phyloP scores from a whole-genome alignment of 108 stramenopile species.

The Cyclotella distinguenda region DNA sequence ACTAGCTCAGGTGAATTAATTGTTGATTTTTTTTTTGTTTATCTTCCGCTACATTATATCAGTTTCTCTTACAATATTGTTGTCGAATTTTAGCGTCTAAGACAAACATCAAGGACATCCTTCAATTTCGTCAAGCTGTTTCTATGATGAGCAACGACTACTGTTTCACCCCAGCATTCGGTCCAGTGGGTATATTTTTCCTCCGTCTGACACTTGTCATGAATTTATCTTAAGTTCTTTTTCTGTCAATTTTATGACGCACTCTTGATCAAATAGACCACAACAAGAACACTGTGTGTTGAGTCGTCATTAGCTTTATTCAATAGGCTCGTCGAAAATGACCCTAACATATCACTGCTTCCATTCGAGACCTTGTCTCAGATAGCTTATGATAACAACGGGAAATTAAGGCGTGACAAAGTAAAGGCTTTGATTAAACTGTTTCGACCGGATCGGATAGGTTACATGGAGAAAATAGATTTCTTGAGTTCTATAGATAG shows the following conservation, averaged over 20 bases:
- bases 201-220: too few relatives aligned
- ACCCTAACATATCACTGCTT: slow-evolving; percentile 24
- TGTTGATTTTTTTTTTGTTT: not conserved
- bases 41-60: not conserved
- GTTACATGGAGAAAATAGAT: slow-evolving; percentile 39
- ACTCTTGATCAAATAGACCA: slow-evolving; percentile 52
- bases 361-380: slow-evolving; percentile 59
- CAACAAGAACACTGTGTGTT: slow-evolving; percentile 56
- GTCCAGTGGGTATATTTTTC: not conserved
- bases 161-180: slow-evolving; percentile 24
- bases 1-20: not conserved
- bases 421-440: slow-evolving; percentile 50
- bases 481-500: slow-evolving; percentile 39
- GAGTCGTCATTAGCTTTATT: slow-evolving; percentile 59
- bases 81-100: slow-evolving; percentile 10
- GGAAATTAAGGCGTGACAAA: slow-evolving; percentile 28
- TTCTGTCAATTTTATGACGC: slow-evolving; percentile 23
- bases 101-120: slow-evolving; percentile 41
- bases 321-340: slow-evolving; percentile 43
- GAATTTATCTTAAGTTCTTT: not conserved
- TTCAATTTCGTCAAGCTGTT: slow-evolving; percentile 50
- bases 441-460: slow-evolving; percentile 67
- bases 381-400: slow-evolving; percentile 29
- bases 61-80: not conserved
- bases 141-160: slow-evolving; percentile 31